Conservation (phyloP, 2,329 filamentous ascomycete genomes). For the Gaeumannomyces tritici region DNA sequence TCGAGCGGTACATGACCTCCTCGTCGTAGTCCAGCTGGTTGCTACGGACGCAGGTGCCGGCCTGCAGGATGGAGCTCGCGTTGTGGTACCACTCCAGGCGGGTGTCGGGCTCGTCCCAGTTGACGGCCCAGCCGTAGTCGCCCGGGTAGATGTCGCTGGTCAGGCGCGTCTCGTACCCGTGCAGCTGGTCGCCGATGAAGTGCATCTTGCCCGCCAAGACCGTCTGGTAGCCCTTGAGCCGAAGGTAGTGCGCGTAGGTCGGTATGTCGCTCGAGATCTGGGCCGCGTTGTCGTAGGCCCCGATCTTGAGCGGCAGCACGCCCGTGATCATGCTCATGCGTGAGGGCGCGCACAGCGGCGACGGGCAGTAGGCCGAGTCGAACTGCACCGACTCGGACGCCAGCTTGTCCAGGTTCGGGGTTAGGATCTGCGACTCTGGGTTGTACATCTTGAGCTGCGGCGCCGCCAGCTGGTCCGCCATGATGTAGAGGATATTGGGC, state of each 20-base stretch:
- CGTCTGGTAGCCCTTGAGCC: constrained; percentile 78
- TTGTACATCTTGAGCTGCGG: constrained; percentile 91
- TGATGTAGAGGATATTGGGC: constrained; percentile 77
- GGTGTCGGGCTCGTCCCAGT: constrained; percentile 85
- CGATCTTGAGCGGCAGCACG: constrained; percentile 83
- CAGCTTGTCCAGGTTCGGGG: constrained; percentile 77
- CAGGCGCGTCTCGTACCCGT: constrained; percentile 84
- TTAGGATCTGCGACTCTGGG: constrained; percentile 78
- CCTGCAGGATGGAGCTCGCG: constrained; percentile 85
- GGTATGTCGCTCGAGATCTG: constrained; percentile 76
- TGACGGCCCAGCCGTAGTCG: constrained; percentile 89
- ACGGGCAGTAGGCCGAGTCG: constrained; percentile 89
- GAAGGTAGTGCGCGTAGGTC: constrained; percentile 87
- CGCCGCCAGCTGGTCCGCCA: constrained; percentile 91
- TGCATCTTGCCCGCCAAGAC: constrained; percentile 95
- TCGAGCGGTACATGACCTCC: constrained; percentile 87
- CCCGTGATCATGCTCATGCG: constrained; percentile 93
- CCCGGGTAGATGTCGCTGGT: constrained; percentile 95
- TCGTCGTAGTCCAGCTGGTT: constrained; percentile 96
- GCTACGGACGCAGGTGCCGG: constrained; percentile 77
- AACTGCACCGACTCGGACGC: constrained; percentile 80
- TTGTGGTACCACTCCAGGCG: constrained; percentile 95
- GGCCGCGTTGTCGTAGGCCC: constrained; percentile 83
- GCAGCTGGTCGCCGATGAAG: constrained; percentile 88
- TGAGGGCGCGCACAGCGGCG: constrained; percentile 83